Evolutionary conservation across 352 stramenopile genomes (phyloP).

Genomic region (Phytophthora cactorum): DNA sequence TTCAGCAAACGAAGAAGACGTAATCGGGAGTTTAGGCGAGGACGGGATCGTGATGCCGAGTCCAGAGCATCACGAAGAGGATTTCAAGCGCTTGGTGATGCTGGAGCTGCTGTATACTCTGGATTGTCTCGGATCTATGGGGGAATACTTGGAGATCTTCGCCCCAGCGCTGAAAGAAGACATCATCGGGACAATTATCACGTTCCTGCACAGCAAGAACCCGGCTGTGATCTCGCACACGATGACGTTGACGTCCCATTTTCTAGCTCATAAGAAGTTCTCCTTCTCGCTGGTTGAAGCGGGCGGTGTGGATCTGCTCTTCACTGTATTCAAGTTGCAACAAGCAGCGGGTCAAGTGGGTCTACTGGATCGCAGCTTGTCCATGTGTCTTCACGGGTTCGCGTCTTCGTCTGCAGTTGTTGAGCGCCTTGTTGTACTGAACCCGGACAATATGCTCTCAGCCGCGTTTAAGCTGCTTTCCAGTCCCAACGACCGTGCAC

Average conservation of each 20-base stretch:
- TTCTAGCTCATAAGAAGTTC: slow-evolving; percentile 89
- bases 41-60: slow-evolving; percentile 38
- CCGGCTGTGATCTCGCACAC: slow-evolving; percentile 76
- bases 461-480: slow-evolving; percentile 71
- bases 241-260: slow-evolving; percentile 88
- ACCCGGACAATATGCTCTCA: slow-evolving; percentile 64
- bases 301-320: slow-evolving; percentile 76
- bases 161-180: slow-evolving; percentile 84
- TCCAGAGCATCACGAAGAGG: slow-evolving; percentile 72
- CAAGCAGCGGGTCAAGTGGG: slow-evolving; percentile 64
- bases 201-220: slow-evolving; percentile 87
- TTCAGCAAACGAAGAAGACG: slow-evolving; percentile 32
- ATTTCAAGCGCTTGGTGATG: slow-evolving; percentile 80
- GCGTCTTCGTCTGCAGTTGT: slow-evolving; percentile 82
- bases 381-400: slow-evolving; percentile 87
- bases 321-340: slow-evolving; percentile 62
- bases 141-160: slow-evolving; percentile 87
- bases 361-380: slow-evolving; percentile 75
- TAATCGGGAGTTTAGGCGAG: slow-evolving; percentile 28
- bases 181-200: slow-evolving; percentile 82
- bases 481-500: slow-evolving; percentile 78
- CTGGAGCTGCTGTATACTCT: slow-evolving; percentile 85
- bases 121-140: slow-evolving; percentile 85
- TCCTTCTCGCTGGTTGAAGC: slow-evolving; percentile 77
- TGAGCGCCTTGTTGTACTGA: slow-evolving; percentile 68